phyloP scores from a whole-genome alignment of 192 early-diverging fungal species.

The Linnemannia hyalina region DNA sequence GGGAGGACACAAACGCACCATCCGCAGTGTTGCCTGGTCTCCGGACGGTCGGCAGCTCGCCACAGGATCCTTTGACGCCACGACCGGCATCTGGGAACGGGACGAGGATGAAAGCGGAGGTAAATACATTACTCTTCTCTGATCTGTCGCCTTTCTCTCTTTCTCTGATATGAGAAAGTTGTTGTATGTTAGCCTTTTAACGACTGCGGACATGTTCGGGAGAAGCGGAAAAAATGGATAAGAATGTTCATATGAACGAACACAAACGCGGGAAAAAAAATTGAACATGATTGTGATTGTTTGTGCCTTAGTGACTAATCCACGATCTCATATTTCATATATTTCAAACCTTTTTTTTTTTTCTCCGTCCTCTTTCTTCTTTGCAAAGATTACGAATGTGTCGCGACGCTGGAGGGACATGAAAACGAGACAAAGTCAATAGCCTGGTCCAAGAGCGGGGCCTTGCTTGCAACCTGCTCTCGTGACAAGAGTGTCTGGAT shows the following conservation, averaged over 20 bases:
- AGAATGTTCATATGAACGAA: background rate
- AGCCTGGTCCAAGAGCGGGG: slow-evolving; percentile 85
- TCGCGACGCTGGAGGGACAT: slow-evolving; percentile 96
- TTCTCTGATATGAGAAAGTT: too few relatives aligned
- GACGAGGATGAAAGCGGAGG: slow-evolving; percentile 64
- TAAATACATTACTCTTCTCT: background rate
- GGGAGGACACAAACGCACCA: slow-evolving; percentile 92
- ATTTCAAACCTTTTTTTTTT: background rate
- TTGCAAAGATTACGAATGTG: slow-evolving; percentile 87
- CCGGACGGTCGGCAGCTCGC: slow-evolving; percentile 80
- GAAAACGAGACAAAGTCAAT: slow-evolving; percentile 98
- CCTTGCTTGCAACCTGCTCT: slow-evolving; percentile 92
- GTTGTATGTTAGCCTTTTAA: background rate
- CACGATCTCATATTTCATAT: background rate
- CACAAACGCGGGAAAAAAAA: background rate
- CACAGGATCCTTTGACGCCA: slow-evolving; percentile 93
- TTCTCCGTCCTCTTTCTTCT: background rate
- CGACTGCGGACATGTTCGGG: slow-evolving; percentile 29
- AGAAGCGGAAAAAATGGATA: slow-evolving; percentile 2
- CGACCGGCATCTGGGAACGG: slow-evolving; percentile 92
- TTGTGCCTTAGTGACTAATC: slow-evolving; percentile 12
- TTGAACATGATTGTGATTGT: too few relatives aligned
- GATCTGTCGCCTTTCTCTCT: too few relatives aligned
- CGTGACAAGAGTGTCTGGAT: slow-evolving; percentile 99
- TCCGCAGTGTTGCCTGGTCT: slow-evolving; percentile 90